phyloP scores from a whole-genome alignment of 2,329 filamentous ascomycete species.

The Calonectria fujianensis region DNA sequence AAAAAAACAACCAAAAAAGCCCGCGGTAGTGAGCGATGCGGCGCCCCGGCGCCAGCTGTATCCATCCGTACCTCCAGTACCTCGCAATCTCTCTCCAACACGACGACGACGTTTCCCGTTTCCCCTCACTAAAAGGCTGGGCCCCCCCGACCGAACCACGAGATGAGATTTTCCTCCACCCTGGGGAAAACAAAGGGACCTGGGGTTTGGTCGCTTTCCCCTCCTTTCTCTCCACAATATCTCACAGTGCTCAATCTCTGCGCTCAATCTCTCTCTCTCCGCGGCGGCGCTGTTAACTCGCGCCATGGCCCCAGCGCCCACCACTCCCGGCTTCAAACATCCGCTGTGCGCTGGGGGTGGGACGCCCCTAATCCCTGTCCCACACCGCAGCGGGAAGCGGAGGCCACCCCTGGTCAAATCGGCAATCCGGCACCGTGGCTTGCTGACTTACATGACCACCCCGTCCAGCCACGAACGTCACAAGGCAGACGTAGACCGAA shows the following conservation, averaged over 20 bases:
- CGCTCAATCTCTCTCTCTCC: slow-evolving; percentile 5
- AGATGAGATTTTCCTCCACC: neutral
- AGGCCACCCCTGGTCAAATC: slow-evolving; percentile 37
- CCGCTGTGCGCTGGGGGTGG: slow-evolving; percentile 33
- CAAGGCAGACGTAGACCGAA: neutral
- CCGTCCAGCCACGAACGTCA: slow-evolving; percentile 5
- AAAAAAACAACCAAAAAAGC: neutral
- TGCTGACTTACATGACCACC: slow-evolving; percentile 44
- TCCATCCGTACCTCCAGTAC: too few relatives aligned
- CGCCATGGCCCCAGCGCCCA: slow-evolving; percentile 25
- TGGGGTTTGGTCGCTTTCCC: slow-evolving; percentile 1
- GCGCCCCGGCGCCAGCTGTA: too few relatives aligned
- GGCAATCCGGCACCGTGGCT: slow-evolving; percentile 51
- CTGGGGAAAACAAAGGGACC: slow-evolving; percentile 3
- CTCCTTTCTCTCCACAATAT: slow-evolving; percentile 20
- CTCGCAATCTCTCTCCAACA: neutral
- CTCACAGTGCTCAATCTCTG: neutral
- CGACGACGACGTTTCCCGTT: neutral
- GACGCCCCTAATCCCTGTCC: slow-evolving; percentile 38
- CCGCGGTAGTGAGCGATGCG: too few relatives aligned
- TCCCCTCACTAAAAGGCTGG: neutral
- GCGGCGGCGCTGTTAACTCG: neutral
- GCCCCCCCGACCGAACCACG: neutral
- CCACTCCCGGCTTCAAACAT: slow-evolving; percentile 45
- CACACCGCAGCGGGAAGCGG: slow-evolving; percentile 28